Evolutionary conservation across 441 rosid genomes (phyloP).

Genomic region (Viola pubescens): DNA sequence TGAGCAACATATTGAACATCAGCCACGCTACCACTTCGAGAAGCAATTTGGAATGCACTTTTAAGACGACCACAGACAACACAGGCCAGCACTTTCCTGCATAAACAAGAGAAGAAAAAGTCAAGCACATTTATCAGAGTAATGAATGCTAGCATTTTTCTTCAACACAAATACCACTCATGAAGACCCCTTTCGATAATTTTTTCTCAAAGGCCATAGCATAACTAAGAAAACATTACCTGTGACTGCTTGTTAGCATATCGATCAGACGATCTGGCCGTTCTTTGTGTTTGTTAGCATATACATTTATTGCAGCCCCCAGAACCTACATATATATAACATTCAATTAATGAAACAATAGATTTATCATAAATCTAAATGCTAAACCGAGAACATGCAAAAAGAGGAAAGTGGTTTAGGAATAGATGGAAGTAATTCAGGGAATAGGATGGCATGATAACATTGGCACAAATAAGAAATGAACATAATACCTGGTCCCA

Average conservation of each 20-base stretch:
- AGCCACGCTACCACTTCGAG: constrained; percentile 92
- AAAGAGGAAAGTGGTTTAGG: background rate
- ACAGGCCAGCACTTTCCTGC: constrained; percentile 95
- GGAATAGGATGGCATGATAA: background rate
- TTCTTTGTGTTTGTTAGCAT: constrained; percentile 94
- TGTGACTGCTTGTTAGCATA: constrained; percentile 94
- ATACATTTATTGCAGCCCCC: constrained; percentile 94
- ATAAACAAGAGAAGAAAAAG: constrained; percentile 15
- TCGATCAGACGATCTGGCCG: constrained; percentile 97
- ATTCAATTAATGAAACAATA: background rate
- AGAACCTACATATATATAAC: constrained; percentile 46
- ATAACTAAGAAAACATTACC: constrained; percentile 32
- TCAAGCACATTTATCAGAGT: too few species aligned
- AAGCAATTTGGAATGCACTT: constrained; percentile 96
- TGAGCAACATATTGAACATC: constrained; percentile 98
- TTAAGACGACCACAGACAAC: constrained; percentile 96
- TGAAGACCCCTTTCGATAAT: background rate
- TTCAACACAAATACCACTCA: too few species aligned
- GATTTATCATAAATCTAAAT: background rate
- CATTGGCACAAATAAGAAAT: background rate
- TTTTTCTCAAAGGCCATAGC: background rate
- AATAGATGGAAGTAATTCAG: background rate
- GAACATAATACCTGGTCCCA: constrained; percentile 81
- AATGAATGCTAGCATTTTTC: too few species aligned
- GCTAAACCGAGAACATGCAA: background rate